Percentiles rank a stretch among this genome's conserved stretches.
Conservation (phyloP, 495 filamentous ascomycete species). For the Talaromyces proteolyticus region DNA sequence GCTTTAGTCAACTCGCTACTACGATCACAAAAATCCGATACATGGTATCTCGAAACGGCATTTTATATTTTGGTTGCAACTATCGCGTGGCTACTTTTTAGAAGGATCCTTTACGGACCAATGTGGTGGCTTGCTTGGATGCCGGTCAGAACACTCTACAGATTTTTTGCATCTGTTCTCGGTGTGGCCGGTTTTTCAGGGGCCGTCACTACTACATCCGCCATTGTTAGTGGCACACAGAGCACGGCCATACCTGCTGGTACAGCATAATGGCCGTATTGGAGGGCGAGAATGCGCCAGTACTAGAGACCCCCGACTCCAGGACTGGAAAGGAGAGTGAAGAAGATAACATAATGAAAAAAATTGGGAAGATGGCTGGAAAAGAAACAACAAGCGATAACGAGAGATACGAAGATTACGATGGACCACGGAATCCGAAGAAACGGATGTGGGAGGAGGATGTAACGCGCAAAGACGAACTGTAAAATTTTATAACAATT, state of each 20-base stretch:
- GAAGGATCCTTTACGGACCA: slow-evolving; percentile 81
- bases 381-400: slow-evolving; percentile 28
- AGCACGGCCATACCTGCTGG: neutral
- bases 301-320: slow-evolving; percentile 20
- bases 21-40: slow-evolving; percentile 85
- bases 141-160: slow-evolving; percentile 60
- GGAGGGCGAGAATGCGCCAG: neutral
- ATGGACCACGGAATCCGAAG: slow-evolving; percentile 60
- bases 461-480: slow-evolving; percentile 43
- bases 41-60: slow-evolving; percentile 89
- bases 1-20: slow-evolving; percentile 75
- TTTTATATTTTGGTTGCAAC: slow-evolving; percentile 75
- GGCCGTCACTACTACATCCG: slow-evolving; percentile 21
- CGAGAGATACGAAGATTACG: slow-evolving; percentile 31
- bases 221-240: neutral
- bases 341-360: slow-evolving; percentile 41
- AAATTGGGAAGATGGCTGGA: slow-evolving; percentile 50
- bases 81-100: slow-evolving; percentile 78
- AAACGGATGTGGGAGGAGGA: slow-evolving; percentile 79
- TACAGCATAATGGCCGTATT: neutral
- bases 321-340: slow-evolving; percentile 14
- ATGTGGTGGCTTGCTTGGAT: slow-evolving; percentile 84
- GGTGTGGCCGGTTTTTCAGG: slow-evolving; percentile 31
- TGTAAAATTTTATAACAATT: slow-evolving; percentile 27
- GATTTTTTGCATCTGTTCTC: slow-evolving; percentile 36